Evolutionary conservation across 768 basidiomycete species (phyloP).

Genomic region (Kwoniella dendrophila): DNA sequence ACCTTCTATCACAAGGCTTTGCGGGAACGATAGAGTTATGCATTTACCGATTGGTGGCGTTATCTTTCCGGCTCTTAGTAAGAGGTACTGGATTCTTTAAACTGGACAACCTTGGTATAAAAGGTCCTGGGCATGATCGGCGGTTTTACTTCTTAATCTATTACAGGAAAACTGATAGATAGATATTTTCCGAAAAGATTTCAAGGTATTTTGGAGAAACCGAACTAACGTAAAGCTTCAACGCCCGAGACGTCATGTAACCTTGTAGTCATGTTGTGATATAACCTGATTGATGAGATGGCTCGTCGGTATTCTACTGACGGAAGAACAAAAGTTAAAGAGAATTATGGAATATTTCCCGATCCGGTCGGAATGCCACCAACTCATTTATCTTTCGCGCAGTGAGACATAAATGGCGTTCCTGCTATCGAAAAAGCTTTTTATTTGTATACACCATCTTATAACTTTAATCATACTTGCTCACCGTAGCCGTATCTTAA

Average conservation of each 20-base stretch:
- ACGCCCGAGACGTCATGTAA: constrained; percentile 20
- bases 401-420: too few species aligned
- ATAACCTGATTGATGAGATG: constrained; percentile 16
- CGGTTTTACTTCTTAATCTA: not conserved
- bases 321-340: not conserved
- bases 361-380: constrained; percentile 19
- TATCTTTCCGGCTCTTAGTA: not conserved
- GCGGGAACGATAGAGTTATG: constrained; percentile 13
- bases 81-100: not conserved
- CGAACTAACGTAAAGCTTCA: constrained; percentile 10
- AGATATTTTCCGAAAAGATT: constrained; percentile 4
- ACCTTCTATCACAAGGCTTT: not conserved
- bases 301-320: constrained; percentile 2
- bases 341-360: constrained; percentile 16
- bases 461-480: too few species aligned
- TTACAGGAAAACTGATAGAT: too few species aligned
- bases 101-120: not conserved
- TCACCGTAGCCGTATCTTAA: not conserved
- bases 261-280: too few species aligned
- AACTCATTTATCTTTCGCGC: constrained; percentile 9
- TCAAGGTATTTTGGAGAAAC: not conserved
- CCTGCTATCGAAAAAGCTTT: too few species aligned
- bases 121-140: not conserved
- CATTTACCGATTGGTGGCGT: constrained; percentile 9
- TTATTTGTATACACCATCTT: too few species aligned